Evolutionary conservation across 2,329 filamentous ascomycete genomes (phyloP).

Genomic region (Rosellinia necatrix): DNA sequence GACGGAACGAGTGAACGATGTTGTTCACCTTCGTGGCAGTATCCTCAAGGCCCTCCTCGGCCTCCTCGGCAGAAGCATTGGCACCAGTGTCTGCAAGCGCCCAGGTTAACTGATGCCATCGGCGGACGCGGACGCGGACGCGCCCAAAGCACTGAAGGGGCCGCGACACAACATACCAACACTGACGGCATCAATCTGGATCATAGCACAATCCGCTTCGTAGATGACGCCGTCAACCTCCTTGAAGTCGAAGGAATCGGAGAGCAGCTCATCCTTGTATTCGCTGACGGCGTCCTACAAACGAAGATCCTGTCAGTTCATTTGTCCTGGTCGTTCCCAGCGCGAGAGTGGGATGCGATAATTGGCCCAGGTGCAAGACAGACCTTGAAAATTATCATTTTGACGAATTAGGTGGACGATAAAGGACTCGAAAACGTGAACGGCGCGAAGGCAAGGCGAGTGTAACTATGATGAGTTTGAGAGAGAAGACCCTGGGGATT

Average conservation of each 20-base stretch:
- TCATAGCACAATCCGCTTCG: conserved; percentile 92
- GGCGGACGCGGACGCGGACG: conserved; percentile 4
- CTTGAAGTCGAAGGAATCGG: conserved; percentile 88
- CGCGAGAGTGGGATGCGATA: neutral
- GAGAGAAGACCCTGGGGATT: conserved; percentile 22
- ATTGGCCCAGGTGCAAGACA: conserved; percentile 27
- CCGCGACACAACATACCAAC: conserved; percentile 63
- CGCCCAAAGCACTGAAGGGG: too few species aligned
- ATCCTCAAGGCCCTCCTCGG: conserved; percentile 73
- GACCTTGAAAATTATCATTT: conserved; percentile 77
- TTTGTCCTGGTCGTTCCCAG: neutral
- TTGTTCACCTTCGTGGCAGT: conserved; percentile 79
- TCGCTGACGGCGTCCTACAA: conserved; percentile 81
- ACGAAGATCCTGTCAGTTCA: conserved; percentile 21
- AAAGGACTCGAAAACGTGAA: conserved; percentile 26
- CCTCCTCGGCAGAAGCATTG: conserved; percentile 95
- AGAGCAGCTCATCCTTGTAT: conserved; percentile 84
- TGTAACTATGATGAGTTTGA: too few species aligned
- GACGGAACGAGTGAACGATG: conserved; percentile 89
- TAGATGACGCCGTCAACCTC: conserved; percentile 79
- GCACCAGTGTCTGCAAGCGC: conserved; percentile 76
- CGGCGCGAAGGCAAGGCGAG: conserved; percentile 24
- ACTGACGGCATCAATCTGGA: conserved; percentile 74
- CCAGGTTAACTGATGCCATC: conserved; percentile 14
- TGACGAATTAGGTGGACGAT: conserved; percentile 46